Conservation (phyloP, 257 asterid genomes). For the Misopates orontium region DNA sequence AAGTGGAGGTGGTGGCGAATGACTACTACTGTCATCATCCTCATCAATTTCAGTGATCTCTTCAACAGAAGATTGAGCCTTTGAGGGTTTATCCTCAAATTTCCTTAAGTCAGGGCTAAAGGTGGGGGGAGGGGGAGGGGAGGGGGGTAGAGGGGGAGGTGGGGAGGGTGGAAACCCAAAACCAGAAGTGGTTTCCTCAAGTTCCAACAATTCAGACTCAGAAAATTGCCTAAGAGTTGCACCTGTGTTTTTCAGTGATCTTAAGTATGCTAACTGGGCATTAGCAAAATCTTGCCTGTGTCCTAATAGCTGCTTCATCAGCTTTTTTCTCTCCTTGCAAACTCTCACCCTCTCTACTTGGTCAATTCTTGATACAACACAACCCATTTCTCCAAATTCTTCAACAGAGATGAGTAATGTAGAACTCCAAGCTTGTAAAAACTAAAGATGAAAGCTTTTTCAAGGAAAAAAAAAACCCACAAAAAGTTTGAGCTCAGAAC, state of each 20-base stretch:
- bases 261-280: constrained; percentile 68
- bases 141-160: constrained; percentile 62
- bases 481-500: constrained; percentile 3
- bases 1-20: constrained; percentile 61
- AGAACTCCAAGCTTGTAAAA: constrained; percentile 1
- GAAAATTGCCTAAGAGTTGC: constrained; percentile 85
- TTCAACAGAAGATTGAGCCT: constrained; percentile 30
- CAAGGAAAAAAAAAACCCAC: background rate
- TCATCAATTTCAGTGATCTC: constrained; percentile 52
- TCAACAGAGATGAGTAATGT: background rate
- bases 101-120: constrained; percentile 67
- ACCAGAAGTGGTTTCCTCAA: constrained; percentile 50
- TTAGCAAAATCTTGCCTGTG: constrained; percentile 68
- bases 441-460: background rate
- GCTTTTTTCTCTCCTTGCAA: constrained; percentile 72
- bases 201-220: constrained; percentile 72
- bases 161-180: constrained; percentile 67
- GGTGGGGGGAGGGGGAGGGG: constrained; percentile 82
- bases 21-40: constrained; percentile 41
- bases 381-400: constrained; percentile 56
- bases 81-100: constrained; percentile 23
- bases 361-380: constrained; percentile 72
- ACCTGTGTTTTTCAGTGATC: constrained; percentile 75
- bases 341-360: constrained; percentile 69
- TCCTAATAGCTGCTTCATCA: constrained; percentile 61